phyloP scores from a whole-genome alignment of 805 yeast species.

The Candida stauntonica region DNA sequence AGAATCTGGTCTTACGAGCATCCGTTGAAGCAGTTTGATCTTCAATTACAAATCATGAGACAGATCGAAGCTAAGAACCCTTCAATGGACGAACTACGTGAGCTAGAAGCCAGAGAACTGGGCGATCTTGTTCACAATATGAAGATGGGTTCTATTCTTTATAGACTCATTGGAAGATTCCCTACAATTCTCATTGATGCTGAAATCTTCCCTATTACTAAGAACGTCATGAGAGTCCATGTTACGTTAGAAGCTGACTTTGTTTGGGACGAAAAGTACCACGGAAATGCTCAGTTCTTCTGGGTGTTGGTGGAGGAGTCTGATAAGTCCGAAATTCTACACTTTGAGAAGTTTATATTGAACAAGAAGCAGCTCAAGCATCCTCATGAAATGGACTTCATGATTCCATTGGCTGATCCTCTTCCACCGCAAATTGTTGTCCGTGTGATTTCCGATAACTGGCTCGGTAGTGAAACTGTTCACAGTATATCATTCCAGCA shows the following conservation, averaged over 20 bases:
- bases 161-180: constrained; percentile 59
- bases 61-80: constrained; percentile 62
- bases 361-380: constrained; percentile 49
- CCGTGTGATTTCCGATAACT: constrained; percentile 73
- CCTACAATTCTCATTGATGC: constrained; percentile 75
- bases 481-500: constrained; percentile 86
- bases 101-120: constrained; percentile 67
- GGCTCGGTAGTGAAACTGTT: constrained; percentile 82
- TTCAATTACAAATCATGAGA: constrained; percentile 62
- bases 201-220: constrained; percentile 85
- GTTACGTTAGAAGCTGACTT: constrained; percentile 70
- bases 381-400: constrained; percentile 76
- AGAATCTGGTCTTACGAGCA: constrained; percentile 88
- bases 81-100: constrained; percentile 66
- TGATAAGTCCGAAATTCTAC: constrained; percentile 65
- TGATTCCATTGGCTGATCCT: constrained; percentile 88
- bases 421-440: constrained; percentile 85
- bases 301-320: constrained; percentile 94
- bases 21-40: constrained; percentile 82
- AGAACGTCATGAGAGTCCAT: constrained; percentile 79
- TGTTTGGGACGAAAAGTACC: constrained; percentile 76
- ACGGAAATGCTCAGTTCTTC: constrained; percentile 80
- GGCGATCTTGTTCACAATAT: constrained; percentile 88
- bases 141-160: constrained; percentile 63
- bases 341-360: constrained; percentile 75